Evolutionary conservation across 306 rosid genomes (phyloP), one percentile per base, ranked within the genome.

Genomic region (Fragaria ananassa): DNA sequence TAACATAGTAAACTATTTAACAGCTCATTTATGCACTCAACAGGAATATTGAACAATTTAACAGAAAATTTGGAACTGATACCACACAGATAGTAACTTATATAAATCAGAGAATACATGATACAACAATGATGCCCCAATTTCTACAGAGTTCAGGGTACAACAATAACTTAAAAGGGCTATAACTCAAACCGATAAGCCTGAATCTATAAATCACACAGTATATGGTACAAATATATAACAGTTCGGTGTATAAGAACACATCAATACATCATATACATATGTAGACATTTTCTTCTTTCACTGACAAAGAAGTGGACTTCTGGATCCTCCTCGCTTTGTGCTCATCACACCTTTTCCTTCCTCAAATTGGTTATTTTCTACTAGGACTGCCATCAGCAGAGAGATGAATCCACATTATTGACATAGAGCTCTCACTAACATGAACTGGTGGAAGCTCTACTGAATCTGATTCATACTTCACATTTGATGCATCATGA

Each of bases 301-400:
- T 19, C 57, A 71, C 83, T 50, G 74, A 74, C 64, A 53, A 51
- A 27, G 58, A 35, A 47, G 71, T 42, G 34, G 87, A 44, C 68
- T 74, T n/a, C 14, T 62, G 62, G 15, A 83, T 85, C 85, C 87
- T 86, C 77, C 34, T 83, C 54, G 94, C 97, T 87, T 93, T 90
- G 72, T 91, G 96, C 29, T 84, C 92, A 61, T 37, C 79, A 67
- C 98, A 93, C 70, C 97, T 82, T 87, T 91, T 88, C 78, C 92
- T 84, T 83, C 93, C 96, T 81, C 74, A 63, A 62, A 80, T 80
- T 1, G 98, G 90, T 68, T 68, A 76, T 9, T 56, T 87, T 47
- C 73, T 80, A 76, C 97, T 91, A 74, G 90, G 78, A 19, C 89
- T 80, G 71, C 92, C 93, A 88, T 89, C 90, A 69, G 64, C 39